Evolutionary conservation across 441 rosid species (phyloP).

Genomic region (Dalechampia spathulata): DNA sequence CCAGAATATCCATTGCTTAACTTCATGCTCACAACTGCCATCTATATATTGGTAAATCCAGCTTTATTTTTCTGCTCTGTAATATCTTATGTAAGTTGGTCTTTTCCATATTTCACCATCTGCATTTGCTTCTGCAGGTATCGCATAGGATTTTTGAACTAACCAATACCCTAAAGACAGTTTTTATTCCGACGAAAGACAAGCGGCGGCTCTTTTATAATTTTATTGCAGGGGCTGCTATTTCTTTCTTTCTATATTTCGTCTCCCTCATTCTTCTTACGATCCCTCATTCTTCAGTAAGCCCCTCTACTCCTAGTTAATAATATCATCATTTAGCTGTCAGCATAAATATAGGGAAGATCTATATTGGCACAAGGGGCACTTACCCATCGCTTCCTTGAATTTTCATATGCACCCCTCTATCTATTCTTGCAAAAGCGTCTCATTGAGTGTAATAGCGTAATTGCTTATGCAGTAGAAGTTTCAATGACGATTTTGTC

Average conservation of each 20-base stretch:
- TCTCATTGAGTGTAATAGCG: too few relatives aligned
- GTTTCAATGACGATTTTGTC: too few relatives aligned
- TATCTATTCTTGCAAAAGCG: too few relatives aligned
- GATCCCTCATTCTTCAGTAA: constrained; percentile 57
- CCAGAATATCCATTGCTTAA: constrained; percentile 98
- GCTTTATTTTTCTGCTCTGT: constrained; percentile 3
- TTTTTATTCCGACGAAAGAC: constrained; percentile 74
- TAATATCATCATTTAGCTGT: not conserved
- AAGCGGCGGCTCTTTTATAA: constrained; percentile 55
- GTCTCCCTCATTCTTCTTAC: constrained; percentile 64
- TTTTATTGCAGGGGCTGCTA: constrained; percentile 48
- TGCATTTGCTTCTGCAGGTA: constrained; percentile 39
- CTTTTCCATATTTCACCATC: not conserved
- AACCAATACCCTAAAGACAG: constrained; percentile 64
- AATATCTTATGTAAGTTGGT: too few relatives aligned
- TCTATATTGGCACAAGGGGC: too few relatives aligned
- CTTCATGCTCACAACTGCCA: constrained; percentile 90
- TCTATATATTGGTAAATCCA: constrained; percentile 79
- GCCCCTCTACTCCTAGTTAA: constrained; percentile 8
- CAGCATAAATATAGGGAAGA: too few relatives aligned
- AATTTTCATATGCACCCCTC: too few relatives aligned
- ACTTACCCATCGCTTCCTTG: too few relatives aligned
- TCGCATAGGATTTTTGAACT: constrained; percentile 77
- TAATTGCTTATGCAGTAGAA: too few relatives aligned
- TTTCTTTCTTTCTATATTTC: constrained; percentile 48